Conservation (phyloP, 2,329 filamentous ascomycete species). For the Microdochium paspali region DNA sequence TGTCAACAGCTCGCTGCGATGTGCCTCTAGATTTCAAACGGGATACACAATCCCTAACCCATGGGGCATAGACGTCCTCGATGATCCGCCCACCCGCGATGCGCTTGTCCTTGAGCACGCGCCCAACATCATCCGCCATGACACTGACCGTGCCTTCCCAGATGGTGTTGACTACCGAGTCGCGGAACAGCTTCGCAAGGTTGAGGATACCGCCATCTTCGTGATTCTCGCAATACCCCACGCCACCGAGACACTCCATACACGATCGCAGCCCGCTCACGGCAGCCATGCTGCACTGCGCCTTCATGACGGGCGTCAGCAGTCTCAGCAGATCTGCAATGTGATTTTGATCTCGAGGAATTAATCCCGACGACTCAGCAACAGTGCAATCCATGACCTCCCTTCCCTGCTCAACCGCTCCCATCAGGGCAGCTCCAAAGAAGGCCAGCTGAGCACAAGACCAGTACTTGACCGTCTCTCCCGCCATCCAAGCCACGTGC, state of each 20-base stretch:
- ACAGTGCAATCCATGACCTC: conserved; percentile 2
- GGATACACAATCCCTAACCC: conserved; percentile 1
- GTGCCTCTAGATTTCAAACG: too few species aligned
- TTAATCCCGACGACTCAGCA: not conserved
- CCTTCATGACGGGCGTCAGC: conserved; percentile 52
- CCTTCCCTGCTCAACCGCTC: conserved; percentile 17
- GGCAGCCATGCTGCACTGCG: conserved; percentile 40
- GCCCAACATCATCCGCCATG: conserved; percentile 5
- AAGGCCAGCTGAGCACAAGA: conserved; percentile 17
- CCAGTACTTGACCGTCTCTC: conserved; percentile 32
- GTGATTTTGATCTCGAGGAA: conserved; percentile 1
- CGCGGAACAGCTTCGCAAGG: conserved; percentile 55
- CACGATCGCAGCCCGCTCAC: conserved; percentile 42
- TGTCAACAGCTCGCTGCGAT: too few species aligned
- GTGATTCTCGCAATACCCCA: conserved; percentile 55
- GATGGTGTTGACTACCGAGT: conserved; percentile 54
- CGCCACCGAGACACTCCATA: conserved; percentile 57
- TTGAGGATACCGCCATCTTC: conserved; percentile 53
- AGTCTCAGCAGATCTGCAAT: conserved; percentile 36
- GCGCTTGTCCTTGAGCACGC: conserved; percentile 4
- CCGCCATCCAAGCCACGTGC: conserved; percentile 36
- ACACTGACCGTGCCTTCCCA: conserved; percentile 38
- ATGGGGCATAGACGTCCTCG: conserved; percentile 3
- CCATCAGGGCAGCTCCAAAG: conserved; percentile 28
- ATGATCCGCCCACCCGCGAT: conserved; percentile 4